Evolutionary conservation across 768 basidiomycete genomes (phyloP).

Genomic region (Rhodotorula diobovata): DNA sequence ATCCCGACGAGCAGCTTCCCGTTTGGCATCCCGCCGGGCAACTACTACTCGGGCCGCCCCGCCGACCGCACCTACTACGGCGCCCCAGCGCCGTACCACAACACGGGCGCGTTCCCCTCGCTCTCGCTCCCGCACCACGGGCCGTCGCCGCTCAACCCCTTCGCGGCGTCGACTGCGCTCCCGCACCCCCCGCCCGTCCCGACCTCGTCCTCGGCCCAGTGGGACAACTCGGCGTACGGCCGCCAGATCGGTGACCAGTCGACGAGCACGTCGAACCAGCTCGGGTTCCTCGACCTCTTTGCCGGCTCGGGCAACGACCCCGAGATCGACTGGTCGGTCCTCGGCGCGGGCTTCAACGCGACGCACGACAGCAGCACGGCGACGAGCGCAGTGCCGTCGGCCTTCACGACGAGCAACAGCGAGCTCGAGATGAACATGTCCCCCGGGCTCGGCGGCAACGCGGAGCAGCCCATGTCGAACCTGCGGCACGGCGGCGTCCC

Average conservation of each 20-base stretch:
- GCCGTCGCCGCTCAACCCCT: slow-evolving; percentile 27
- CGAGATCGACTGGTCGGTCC: slow-evolving; percentile 35
- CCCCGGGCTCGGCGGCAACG: neutral
- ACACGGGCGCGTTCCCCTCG: slow-evolving; percentile 9
- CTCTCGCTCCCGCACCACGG: slow-evolving; percentile 20
- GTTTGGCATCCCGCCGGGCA: neutral
- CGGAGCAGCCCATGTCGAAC: slow-evolving; percentile 23
- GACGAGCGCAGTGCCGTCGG: neutral
- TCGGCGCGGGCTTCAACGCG: slow-evolving; percentile 15
- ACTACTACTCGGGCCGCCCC: slow-evolving; percentile 27
- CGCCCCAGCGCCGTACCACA: neutral
- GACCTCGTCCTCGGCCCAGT: slow-evolving; percentile 12
- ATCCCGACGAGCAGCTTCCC: slow-evolving; percentile 23
- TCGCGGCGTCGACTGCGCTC: slow-evolving; percentile 5
- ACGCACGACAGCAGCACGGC: neutral
- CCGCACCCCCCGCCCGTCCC: neutral
- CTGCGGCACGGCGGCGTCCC: slow-evolving; percentile 20
- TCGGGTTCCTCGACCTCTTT: slow-evolving; percentile 37
- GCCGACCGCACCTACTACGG: slow-evolving; percentile 20
- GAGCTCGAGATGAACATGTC: neutral
- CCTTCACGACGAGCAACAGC: slow-evolving; percentile 22
- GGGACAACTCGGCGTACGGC: slow-evolving; percentile 29
- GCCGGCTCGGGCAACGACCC: slow-evolving; percentile 12
- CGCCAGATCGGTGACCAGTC: slow-evolving; percentile 20
- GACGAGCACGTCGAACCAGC: neutral